phyloP scores from a whole-genome alignment of 2,329 filamentous ascomycete genomes.

The Rasamsonia emersonii region DNA sequence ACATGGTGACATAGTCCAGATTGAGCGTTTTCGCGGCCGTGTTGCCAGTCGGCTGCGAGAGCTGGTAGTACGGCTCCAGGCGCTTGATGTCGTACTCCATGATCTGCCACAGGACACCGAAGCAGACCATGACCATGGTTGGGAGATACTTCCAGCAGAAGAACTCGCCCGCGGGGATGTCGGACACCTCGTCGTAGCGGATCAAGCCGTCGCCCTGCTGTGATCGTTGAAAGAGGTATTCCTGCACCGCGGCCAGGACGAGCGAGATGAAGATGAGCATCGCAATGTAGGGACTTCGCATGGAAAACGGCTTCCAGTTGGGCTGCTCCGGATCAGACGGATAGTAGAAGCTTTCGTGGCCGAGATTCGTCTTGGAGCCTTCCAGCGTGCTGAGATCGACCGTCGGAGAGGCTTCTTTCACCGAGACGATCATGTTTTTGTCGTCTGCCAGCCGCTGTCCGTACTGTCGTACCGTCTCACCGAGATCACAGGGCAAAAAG shows the following conservation, averaged over 20 bases:
- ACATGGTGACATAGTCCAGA: constrained; percentile 41
- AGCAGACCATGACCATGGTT: constrained; percentile 40
- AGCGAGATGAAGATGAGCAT: constrained; percentile 22
- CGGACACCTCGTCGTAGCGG: constrained; percentile 17
- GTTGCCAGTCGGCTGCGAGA: constrained; percentile 24
- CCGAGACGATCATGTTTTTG: constrained; percentile 35
- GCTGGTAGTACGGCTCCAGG: constrained; percentile 42
- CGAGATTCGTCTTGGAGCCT: constrained; percentile 19
- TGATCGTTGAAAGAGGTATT: constrained; percentile 25
- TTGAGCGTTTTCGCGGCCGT: constrained; percentile 34
- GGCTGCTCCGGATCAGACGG: constrained; percentile 25
- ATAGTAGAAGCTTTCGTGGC: constrained; percentile 25
- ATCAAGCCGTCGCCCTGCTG: constrained; percentile 28
- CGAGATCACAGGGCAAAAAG: not conserved
- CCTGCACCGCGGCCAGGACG: constrained; percentile 23
- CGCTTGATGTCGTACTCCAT: constrained; percentile 43
- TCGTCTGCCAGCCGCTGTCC: constrained; percentile 36
- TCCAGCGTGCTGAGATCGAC: constrained; percentile 37
- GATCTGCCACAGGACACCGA: constrained; percentile 43
- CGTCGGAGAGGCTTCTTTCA: constrained; percentile 25
- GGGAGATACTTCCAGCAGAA: constrained; percentile 34
- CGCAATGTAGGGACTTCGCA: constrained; percentile 23
- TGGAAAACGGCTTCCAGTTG: constrained; percentile 28
- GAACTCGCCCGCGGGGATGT: constrained; percentile 21
- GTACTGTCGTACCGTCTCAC: constrained; percentile 20